A percentile compares a stretch with the other conserved stretches of the same genome.
These are phyloP conservation scores for Colletotrichum australisinense DNA, from an alignment of 2,329 filamentous ascomycete species.

Conservation along the genomic window DNA sequence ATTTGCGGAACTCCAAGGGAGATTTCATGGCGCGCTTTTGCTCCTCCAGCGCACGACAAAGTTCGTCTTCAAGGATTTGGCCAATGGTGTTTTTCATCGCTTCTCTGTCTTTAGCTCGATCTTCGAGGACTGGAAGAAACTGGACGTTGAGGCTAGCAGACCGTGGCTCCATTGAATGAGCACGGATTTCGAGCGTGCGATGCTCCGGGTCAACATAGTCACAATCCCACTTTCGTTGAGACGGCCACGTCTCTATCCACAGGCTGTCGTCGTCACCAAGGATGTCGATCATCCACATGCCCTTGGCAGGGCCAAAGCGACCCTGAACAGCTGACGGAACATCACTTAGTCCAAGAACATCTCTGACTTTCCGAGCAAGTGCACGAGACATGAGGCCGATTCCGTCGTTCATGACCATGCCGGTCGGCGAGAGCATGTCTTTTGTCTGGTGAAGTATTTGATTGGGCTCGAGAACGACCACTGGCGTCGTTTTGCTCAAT, in stretches of 20 bases:
- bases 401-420: conserved; percentile 73
- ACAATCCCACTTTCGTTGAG: conserved; percentile 76
- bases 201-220: conserved; percentile 60
- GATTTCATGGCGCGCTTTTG: conserved; percentile 63
- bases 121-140: conserved; percentile 75
- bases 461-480: conserved; percentile 54
- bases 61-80: conserved; percentile 58
- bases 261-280: conserved; percentile 56
- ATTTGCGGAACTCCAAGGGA: conserved; percentile 63
- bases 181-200: conserved; percentile 74
- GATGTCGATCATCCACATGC: conserved; percentile 76
- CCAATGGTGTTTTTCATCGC: conserved; percentile 61
- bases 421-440: conserved; percentile 53
- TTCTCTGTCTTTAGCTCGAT: conserved; percentile 60
- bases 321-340: conserved; percentile 75
- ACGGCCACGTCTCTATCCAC: conserved; percentile 76
- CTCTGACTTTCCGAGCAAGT: conserved; percentile 65
- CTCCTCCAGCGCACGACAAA: conserved; percentile 63
- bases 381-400: conserved; percentile 73
- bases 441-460: conserved; percentile 55
- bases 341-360: conserved; percentile 60
- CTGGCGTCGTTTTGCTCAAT: conserved; percentile 62
- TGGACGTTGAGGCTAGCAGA: conserved; percentile 73
- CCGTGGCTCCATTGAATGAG: conserved; percentile 56
- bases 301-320: conserved; percentile 79